Evolutionary conservation across 78 protist genomes (phyloP), one percentile per base, ranked within the genome.

Genomic region (Isochrysis galbana): DNA sequence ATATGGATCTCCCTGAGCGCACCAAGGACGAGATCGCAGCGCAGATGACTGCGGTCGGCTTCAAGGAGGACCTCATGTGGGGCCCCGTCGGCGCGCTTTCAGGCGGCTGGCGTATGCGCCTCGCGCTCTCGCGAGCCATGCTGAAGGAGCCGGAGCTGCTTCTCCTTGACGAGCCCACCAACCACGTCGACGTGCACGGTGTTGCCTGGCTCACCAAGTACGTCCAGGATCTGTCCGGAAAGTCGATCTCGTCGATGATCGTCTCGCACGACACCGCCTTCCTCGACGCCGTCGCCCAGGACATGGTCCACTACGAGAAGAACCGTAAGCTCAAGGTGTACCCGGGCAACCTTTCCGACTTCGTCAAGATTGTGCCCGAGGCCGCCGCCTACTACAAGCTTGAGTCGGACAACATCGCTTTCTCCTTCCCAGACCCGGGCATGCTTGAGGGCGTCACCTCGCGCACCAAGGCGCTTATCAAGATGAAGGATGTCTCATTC

Each of bases 151-250:
- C 95, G 51, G 93, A 96, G 41, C 74, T 96, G 82, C 88, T 98
- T 38, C 94, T 97, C 25, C 94, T 97, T 42, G 99, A 98, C 87
- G 98, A 98, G 93, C 98, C 98, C 32, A 97, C 99, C 84, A 98
- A 98, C 95, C 99, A 98, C 93, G 44, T 98, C 74, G 99, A 98
- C 92, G 87, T 96, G 32, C 51, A 41, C 47, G 51, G 51, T 51
- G 88, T 80, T 51, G 51, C 51, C 36, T 80, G 88, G 88, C 84
- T 77, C 88, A 96, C 93, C 38, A 48, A 95, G 89, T 94, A 94
- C 80, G n/a, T 61, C 22, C 90, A 94, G 70, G 91, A 74, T 70
- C 95, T 93, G 32, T 77, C 84, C 48, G 47, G 23, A 26, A 77
- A 77, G 84, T 1, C 5, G 47, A 77, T 77, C 84, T 39, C 84